Evolutionary conservation across 1,139 yeast genomes (phyloP).

Genomic region (Eremothecium gossypii): DNA sequence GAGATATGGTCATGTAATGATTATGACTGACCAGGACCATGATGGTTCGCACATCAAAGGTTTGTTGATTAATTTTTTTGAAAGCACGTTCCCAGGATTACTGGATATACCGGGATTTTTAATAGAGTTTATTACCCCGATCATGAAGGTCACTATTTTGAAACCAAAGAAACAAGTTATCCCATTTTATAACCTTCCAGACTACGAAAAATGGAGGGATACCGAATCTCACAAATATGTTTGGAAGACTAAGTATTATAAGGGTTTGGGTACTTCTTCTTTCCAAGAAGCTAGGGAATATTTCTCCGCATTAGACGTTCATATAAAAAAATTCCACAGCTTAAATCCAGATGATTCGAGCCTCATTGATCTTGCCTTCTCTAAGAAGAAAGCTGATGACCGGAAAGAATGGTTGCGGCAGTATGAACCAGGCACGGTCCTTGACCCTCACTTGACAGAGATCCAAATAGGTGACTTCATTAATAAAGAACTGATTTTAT

Average conservation of each 20-base stretch:
- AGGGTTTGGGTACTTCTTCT: slow-evolving; percentile 96
- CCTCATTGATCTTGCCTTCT: slow-evolving; percentile 86
- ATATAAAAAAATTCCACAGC: slow-evolving; percentile 77
- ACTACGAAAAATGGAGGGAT: slow-evolving; percentile 89
- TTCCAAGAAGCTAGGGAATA: slow-evolving; percentile 77
- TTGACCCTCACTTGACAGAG: slow-evolving; percentile 67
- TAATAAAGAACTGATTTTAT: slow-evolving; percentile 87
- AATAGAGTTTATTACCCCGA: slow-evolving; percentile 92
- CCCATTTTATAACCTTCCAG: slow-evolving; percentile 92
- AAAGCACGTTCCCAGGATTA: slow-evolving; percentile 90
- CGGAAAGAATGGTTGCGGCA: slow-evolving; percentile 95
- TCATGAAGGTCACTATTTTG: slow-evolving; percentile 77
- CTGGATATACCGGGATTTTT: slow-evolving; percentile 86
- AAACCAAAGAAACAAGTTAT: slow-evolving; percentile 55
- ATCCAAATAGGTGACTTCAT: slow-evolving; percentile 93
- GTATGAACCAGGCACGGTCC: slow-evolving; percentile 82
- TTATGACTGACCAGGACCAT: slow-evolving; percentile 99
- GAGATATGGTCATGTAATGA: slow-evolving; percentile 95
- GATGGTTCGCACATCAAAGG: slow-evolving; percentile 99
- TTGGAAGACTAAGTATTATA: slow-evolving; percentile 93
- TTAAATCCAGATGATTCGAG: slow-evolving; percentile 72
- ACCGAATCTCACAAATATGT: slow-evolving; percentile 65
- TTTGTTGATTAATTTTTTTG: slow-evolving; percentile 83
- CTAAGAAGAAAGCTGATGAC: slow-evolving; percentile 93
- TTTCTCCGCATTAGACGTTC: slow-evolving; percentile 77